Evolutionary conservation across 768 basidiomycete genomes (phyloP).

Genomic region (Agaricus blazei): DNA sequence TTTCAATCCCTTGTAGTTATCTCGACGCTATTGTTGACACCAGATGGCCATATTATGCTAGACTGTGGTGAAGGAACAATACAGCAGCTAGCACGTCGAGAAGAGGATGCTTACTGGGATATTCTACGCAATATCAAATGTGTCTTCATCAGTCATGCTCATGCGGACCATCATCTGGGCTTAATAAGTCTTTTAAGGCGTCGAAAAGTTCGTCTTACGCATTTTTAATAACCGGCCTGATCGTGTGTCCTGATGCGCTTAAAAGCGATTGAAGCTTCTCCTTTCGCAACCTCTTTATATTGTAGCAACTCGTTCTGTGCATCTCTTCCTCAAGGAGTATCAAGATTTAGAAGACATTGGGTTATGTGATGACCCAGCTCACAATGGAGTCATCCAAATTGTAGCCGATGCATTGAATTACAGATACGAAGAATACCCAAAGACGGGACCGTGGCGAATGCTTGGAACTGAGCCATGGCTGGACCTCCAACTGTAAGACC

Average conservation of each 20-base stretch:
- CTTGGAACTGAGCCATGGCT: constrained; percentile 42
- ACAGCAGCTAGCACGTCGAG: constrained; percentile 79
- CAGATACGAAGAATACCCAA: constrained; percentile 30
- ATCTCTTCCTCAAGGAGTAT: constrained; percentile 71
- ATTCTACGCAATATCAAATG: constrained; percentile 65
- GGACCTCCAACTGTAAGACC: constrained; percentile 30
- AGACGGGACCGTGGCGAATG: constrained; percentile 35
- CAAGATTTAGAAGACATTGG: constrained; percentile 69
- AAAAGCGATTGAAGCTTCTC: constrained; percentile 48
- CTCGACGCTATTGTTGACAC: constrained; percentile 74
- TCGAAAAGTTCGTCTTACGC: constrained; percentile 43
- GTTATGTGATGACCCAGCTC: constrained; percentile 27
- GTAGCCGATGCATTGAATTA: constrained; percentile 52
- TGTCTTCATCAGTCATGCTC: constrained; percentile 85
- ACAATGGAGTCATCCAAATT: constrained; percentile 48
- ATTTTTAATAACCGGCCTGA: no score
- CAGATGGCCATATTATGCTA: constrained; percentile 69
- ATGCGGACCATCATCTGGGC: constrained; percentile 91
- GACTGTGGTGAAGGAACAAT: constrained; percentile 91
- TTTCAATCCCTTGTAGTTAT: constrained; percentile 42
- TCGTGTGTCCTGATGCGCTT: constrained; percentile 18
- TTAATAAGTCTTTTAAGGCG: constrained; percentile 66
- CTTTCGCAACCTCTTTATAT: constrained; percentile 64
- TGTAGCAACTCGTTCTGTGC: constrained; percentile 49
- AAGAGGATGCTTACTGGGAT: constrained; percentile 56